These are phyloP conservation scores for Cladophialophora chaetospira DNA, from an alignment of 2,329 filamentous ascomycete species.

Conservation along the genomic window DNA sequence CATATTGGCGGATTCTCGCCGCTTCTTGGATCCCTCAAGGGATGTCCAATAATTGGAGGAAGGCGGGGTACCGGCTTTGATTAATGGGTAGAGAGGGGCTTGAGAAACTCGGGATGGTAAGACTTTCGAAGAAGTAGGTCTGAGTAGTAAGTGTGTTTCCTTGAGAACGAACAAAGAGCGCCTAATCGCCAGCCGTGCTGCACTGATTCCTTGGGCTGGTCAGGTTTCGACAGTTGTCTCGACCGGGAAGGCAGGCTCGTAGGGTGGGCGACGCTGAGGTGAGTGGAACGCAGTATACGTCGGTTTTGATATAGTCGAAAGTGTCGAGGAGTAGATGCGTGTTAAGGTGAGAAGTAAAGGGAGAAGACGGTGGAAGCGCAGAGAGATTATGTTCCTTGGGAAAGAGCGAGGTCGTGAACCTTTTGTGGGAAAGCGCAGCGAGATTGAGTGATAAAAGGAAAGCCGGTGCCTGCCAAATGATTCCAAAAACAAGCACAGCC, in stretches of 20 bases:
- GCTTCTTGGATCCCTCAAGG: neutral
- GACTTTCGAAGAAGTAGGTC: too few relatives aligned
- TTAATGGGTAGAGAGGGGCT: too few relatives aligned
- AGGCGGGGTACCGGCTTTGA: slow-evolving; percentile 17
- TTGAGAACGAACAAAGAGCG: too few relatives aligned
- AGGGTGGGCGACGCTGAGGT: neutral
- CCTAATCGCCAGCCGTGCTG: neutral
- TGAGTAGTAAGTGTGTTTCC: too few relatives aligned
- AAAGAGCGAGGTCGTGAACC: slow-evolving; percentile 1
- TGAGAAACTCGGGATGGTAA: too few relatives aligned
- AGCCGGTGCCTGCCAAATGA: slow-evolving; percentile 3
- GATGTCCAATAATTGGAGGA: neutral
- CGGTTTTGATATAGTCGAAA: neutral
- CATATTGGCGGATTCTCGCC: slow-evolving; percentile 19
- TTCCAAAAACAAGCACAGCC: slow-evolving; percentile 9
- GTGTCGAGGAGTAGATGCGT: neutral
- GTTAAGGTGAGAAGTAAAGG: neutral
- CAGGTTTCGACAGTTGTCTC: neutral
- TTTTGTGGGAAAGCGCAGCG: slow-evolving; percentile 3
- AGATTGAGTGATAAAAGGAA: slow-evolving; percentile 5
- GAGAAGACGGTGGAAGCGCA: neutral
- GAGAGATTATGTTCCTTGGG: neutral
- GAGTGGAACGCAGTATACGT: neutral
- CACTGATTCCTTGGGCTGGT: slow-evolving; percentile 1
- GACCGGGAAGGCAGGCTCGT: neutral